Evolutionary conservation across 192 early-diverging fungal species (phyloP), one percentile per base, ranked within the genome.

Genomic region (Podochytrium sp.): DNA sequence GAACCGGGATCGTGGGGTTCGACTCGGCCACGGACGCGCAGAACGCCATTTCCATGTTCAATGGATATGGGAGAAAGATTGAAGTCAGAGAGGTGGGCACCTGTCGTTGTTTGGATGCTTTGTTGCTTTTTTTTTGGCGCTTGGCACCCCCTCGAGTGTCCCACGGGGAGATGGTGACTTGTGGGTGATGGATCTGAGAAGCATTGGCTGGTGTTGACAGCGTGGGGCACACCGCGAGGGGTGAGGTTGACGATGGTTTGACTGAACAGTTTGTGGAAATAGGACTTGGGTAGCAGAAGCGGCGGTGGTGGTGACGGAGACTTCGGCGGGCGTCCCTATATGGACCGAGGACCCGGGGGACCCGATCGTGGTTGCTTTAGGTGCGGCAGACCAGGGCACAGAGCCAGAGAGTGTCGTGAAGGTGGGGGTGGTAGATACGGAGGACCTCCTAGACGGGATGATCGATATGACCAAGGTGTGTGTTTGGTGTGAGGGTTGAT

Each of bases 81-180:
- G 90, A 92, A 90, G 94, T 95, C 71, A 83, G 92, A 49, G 91
- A 94, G 89, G 93, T 81, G 72, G 76, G 81, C 38, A 6, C 3
- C 32, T 37, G 27, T n/a, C n/a, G n/a, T 47, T 65, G 63, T 30
- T 55, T 40, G 60, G 14, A 32, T 29, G 42, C n/a, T n/a, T 65
- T 49, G n/a, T n/a, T n/a, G n/a, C n/a, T n/a, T n/a, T n/a, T n/a
- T n/a, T 55, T 55, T 55, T 55, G 52, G 5, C 30, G 10, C n/a
- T 38, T 61, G n/a, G n/a, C n/a, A n/a, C n/a, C n/a, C n/a, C n/a
- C n/a, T n/a, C n/a, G n/a, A n/a, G n/a, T n/a, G n/a, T n/a, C n/a
- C n/a, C n/a, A n/a, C n/a, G n/a, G n/a, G n/a, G n/a, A n/a, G n/a
- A n/a, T n/a, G n/a, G n/a, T n/a, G n/a, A n/a, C n/a, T n/a, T n/a